Evolutionary conservation across 2,329 filamentous ascomycete genomes (phyloP), one percentile per base, ranked within the genome.

Genomic region (Fusarium sp.): DNA sequence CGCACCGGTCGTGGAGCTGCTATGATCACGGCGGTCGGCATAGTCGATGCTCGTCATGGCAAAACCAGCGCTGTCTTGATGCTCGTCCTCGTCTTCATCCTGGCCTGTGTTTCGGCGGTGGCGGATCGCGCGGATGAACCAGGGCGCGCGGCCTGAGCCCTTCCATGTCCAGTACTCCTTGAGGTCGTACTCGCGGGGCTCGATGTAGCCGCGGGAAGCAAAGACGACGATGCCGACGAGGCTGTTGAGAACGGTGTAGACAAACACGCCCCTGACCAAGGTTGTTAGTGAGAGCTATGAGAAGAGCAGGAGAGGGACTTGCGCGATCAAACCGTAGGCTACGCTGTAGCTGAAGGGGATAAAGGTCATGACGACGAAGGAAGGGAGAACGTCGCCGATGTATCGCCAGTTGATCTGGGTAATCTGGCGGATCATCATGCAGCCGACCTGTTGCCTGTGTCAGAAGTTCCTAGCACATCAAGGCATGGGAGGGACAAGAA

Each of bases 321-420:
- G 86, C 84, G 84, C 89, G 65, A 92, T 91, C 25, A 93, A 82
- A 15, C 90, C 90, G 62, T 92, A 92, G 8, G 90, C 89, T 43
- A 91, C 89, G 47, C 87, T 90, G 80, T 92, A 93, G 62, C 86
- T 91, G 71, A 92, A 91, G 0, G 89, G 90, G 78, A 93, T 92
- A 50, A 91, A 84, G 2, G 85, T 84, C 66, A 92, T 85, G 5
- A 90, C 91, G 29, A 92, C 80, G 74, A 92, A 92, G 0, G 90
- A 91, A 0, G 90, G 90, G 3, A 92, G 79, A 0, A 89, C 87
- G 61, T 93, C 90, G 45, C 90, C 89, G 48, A 91, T 86, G 66
- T 91, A 92, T 17, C 80, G 78, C 90, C 90, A 92, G 76, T 92
- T 92, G 76, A 92, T 87, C 49, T 88, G 84, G 17, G 84, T 87